phyloP scores from a whole-genome alignment of 768 basidiomycete genomes.

The Macrolepiota albuminosa region DNA sequence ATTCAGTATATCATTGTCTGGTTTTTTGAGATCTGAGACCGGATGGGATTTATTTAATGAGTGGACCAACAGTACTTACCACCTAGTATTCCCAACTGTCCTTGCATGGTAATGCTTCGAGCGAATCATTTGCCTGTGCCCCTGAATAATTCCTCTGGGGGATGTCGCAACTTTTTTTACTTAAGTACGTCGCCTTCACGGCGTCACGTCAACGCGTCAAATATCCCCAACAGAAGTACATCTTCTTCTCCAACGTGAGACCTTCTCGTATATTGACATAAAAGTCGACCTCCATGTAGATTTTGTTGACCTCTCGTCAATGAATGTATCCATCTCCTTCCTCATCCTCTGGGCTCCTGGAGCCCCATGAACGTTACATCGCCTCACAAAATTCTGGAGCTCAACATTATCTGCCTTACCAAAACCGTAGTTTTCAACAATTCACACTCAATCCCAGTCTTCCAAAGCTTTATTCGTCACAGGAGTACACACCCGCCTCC shows the following conservation, averaged over 20 bases:
- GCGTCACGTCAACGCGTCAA: conserved; percentile 17
- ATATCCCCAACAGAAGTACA: conserved; percentile 5
- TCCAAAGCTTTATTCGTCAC: neutral
- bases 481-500: conserved; percentile 7
- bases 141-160: conserved; percentile 21
- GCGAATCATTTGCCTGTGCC: neutral
- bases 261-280: conserved; percentile 6
- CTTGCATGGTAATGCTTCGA: neutral
- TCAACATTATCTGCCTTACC: neutral
- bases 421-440: neutral
- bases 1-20: conserved; percentile 1
- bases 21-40: conserved; percentile 4
- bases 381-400: neutral
- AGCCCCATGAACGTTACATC: conserved; percentile 1
- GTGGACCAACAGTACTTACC: neutral
- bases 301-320: conserved; percentile 8
- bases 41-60: neutral
- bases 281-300: conserved; percentile 1
- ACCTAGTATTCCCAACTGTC: neutral
- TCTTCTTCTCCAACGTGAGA: conserved; percentile 14
- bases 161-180: conserved; percentile 8
- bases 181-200: conserved; percentile 13
- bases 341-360: conserved; percentile 4
- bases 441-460: neutral
- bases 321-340: conserved; percentile 16